phyloP scores from a whole-genome alignment of 73 alveolate genomes.

The Paramecium primaurelia region DNA sequence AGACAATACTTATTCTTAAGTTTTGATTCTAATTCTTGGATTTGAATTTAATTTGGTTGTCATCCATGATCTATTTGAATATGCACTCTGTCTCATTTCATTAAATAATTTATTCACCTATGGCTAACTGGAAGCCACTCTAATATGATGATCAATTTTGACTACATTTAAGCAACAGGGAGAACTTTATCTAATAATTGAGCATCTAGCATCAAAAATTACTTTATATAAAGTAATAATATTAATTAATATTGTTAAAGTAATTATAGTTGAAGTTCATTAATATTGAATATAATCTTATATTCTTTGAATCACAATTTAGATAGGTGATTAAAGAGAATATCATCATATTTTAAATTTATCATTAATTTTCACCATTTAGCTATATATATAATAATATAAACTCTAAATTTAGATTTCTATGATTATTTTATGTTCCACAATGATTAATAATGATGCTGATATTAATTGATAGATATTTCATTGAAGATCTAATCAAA shows the following conservation, averaged over 20 bases:
- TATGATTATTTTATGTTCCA: background rate
- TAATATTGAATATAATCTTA: background rate
- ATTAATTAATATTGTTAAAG: background rate
- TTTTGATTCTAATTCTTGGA: background rate
- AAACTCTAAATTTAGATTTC: background rate
- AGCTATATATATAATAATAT: too few relatives aligned
- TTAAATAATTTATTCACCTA: background rate
- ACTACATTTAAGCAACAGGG: background rate
- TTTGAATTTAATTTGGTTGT: background rate
- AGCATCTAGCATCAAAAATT: background rate
- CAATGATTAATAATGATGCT: background rate
- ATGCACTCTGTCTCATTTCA: background rate
- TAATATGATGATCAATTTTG: conserved; percentile 7
- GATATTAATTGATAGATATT: background rate
- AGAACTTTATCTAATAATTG: background rate
- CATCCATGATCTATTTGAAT: background rate
- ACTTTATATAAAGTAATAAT: background rate
- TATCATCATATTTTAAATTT: too few relatives aligned
- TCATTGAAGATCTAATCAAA: too few relatives aligned
- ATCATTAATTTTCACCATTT: too few relatives aligned
- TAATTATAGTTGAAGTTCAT: background rate
- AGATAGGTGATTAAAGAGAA: background rate
- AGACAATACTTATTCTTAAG: background rate
- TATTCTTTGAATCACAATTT: background rate
- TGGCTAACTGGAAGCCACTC: conserved; percentile 10